Percentiles rank a stretch among this genome's conserved stretches.
Evolutionary conservation across 257 asterid species (phyloP).

Genomic region (Haberlea rhodopensis): DNA sequence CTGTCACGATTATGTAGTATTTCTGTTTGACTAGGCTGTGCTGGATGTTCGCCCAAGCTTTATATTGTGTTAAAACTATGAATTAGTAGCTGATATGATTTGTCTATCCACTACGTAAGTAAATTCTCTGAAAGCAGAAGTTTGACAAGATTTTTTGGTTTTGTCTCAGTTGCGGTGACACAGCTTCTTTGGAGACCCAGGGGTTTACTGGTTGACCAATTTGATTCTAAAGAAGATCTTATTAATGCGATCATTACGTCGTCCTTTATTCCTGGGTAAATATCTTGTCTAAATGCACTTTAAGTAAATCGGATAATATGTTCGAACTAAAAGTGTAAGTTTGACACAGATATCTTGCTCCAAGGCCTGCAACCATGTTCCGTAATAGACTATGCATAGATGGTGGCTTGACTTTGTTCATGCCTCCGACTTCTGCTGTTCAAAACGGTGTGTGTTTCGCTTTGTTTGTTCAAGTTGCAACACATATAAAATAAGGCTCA

Average conservation of each 20-base stretch:
- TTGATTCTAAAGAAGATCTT: conserved; percentile 92
- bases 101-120: not conserved
- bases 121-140: conserved; percentile 4
- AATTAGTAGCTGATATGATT: not conserved
- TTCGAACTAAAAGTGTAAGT: conserved; percentile 24
- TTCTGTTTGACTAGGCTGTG: not conserved
- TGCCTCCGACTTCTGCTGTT: conserved; percentile 96
- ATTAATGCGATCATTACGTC: conserved; percentile 90
- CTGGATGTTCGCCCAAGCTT: not conserved
- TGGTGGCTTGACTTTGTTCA: conserved; percentile 89
- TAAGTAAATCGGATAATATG: conserved; percentile 7
- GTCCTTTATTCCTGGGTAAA: conserved; percentile 92
- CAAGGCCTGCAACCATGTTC: conserved; percentile 88
- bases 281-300: conserved; percentile 11
- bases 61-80: not conserved
- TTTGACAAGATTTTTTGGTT: conserved; percentile 31
- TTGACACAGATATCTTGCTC: conserved; percentile 83
- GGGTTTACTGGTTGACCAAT: conserved; percentile 85
- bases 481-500: not conserved
- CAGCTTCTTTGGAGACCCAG: conserved; percentile 96
- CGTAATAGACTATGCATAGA: conserved; percentile 81
- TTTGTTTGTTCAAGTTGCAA: conserved; percentile 7
- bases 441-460: conserved; percentile 51
- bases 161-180: conserved; percentile 78
- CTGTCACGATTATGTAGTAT: too few relatives aligned